Percentiles rank a stretch among this genome's conserved stretches.
Evolutionary conservation across 305 asterid species (phyloP).

Genomic region (Coffea humblotiana): DNA sequence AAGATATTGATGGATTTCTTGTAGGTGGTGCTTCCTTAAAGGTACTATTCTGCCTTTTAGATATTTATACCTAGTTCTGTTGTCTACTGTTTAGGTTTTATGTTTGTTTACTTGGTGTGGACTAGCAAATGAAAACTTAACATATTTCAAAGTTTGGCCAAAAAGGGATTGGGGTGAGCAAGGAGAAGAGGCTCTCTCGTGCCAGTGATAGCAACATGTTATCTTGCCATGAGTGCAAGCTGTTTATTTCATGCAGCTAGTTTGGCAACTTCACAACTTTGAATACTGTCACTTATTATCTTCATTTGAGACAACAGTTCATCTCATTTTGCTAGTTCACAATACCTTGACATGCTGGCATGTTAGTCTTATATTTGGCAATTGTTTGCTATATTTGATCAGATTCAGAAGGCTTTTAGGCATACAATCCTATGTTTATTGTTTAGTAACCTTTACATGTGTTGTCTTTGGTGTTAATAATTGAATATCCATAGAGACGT

Average conservation of each 20-base stretch:
- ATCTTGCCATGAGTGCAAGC: neutral
- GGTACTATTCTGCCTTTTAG: constrained; percentile 39
- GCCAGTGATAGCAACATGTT: neutral
- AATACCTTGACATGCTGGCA: neutral
- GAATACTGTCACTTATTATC: neutral
- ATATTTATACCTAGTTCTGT: neutral
- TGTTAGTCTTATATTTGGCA: neutral
- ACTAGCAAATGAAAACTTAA: neutral
- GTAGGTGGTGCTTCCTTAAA: constrained; percentile 95
- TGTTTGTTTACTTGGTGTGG: neutral
- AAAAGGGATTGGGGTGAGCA: neutral
- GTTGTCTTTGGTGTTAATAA: neutral
- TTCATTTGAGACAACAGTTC: neutral
- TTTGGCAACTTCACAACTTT: neutral
- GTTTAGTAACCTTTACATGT: neutral
- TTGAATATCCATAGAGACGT: neutral
- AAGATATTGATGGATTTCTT: constrained; percentile 92
- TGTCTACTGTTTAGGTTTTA: neutral
- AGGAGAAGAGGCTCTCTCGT: neutral
- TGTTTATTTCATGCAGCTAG: neutral
- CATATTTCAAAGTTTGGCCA: neutral
- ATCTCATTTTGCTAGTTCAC: neutral
- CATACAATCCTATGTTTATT: neutral
- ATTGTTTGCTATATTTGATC: neutral
- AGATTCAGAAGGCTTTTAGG: neutral